Evolutionary conservation across 345 rosid species (phyloP), one percentile per base, ranked within the genome.

Genomic region (Eucalyptus sp.): DNA sequence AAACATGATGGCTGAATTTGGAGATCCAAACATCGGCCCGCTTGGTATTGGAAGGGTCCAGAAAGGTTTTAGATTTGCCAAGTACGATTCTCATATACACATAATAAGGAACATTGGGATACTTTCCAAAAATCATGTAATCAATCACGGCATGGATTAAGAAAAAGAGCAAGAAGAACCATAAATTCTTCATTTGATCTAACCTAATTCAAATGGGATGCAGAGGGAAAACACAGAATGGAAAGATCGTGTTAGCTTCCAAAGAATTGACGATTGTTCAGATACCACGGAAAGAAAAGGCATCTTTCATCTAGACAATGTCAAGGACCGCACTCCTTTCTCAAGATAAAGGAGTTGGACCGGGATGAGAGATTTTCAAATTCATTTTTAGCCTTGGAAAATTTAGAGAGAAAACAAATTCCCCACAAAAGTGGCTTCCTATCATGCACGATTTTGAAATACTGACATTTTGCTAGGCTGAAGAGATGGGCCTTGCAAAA

Each of bases 211-310:
- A 41, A 71, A 10, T 6, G 83, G 48, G 27, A 71, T 37, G 44
- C 8, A 2, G 3, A 37, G 46, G 25, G 46, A 33, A 33, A 33
- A 37, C 46, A 18, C 27, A 10, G 0, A 10, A 71, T 1, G 46
- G 81, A 71, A 37, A 71, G 46, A 33, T 37, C 13, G 8, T 5
- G 46, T 71, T 0, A 18, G 25, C 46, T 71, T 37, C 81, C 25
- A 71, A 33, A 71, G 25, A 33, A 71, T 71, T 71, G 46, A 71
- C 22, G 9, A 51, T 51, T 17, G 54, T 51, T 51, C 22, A 7
- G 20, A 17, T 51, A 17, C 8, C 52, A 16, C 4, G 54, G 8
- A 51, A 51, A 50, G 8, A 17, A 51, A 51, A 51, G 0, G 20
- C 22, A 17, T 51, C 22, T 51, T 51, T 51, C 9, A 22, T 51